These are phyloP conservation scores for Blastobotrys capitulatus DNA, from an alignment of 1,139 yeast genomes.

Conservation along the genomic window DNA sequence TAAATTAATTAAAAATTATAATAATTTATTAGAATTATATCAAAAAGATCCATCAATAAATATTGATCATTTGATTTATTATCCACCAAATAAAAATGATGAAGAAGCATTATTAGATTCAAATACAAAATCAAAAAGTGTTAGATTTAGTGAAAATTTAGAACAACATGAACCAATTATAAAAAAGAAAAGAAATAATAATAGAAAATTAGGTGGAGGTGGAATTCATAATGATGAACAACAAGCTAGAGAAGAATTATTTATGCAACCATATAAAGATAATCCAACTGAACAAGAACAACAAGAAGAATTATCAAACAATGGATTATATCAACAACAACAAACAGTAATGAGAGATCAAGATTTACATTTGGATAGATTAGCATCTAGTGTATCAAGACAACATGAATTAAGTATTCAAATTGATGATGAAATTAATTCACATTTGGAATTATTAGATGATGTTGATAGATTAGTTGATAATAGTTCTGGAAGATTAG, in stretches of 20 bases:
- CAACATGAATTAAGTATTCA: conserved; percentile 62
- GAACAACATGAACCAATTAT: conserved; percentile 22
- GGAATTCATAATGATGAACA: background rate
- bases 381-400: conserved; percentile 56
- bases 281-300: conserved; percentile 31
- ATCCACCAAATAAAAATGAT: conserved; percentile 11
- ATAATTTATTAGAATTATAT: conserved; percentile 12
- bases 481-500: conserved; percentile 45
- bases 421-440: conserved; percentile 62
- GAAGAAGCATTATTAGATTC: conserved; percentile 9
- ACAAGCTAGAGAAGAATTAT: conserved; percentile 20
- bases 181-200: background rate
- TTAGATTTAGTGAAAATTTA: conserved; percentile 35
- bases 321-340: conserved; percentile 53
- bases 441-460: conserved; percentile 61
- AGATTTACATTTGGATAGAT: conserved; percentile 52
- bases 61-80: conserved; percentile 12
- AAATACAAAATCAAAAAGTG: conserved; percentile 27
- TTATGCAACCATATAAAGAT: conserved; percentile 44
- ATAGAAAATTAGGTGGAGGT: background rate
- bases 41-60: conserved; percentile 16
- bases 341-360: conserved; percentile 59
- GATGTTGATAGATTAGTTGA: conserved; percentile 70
- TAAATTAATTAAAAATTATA: conserved; percentile 14
- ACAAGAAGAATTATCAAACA: conserved; percentile 22